These are phyloP conservation scores for Dipodascus albidus DNA, from an alignment of 805 yeast species.

Conservation along the genomic window DNA sequence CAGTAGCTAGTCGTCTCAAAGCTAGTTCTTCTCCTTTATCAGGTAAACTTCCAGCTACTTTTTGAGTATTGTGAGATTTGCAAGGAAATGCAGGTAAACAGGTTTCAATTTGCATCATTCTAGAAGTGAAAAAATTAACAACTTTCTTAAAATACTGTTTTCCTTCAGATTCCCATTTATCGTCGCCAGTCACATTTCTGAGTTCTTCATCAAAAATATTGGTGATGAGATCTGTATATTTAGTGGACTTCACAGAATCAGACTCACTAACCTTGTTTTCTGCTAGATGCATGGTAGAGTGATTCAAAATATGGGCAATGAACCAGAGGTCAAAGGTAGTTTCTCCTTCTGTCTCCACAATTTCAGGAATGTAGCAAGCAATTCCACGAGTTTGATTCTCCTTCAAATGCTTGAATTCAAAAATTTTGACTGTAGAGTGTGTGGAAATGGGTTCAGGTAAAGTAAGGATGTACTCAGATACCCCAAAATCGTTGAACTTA, in stretches of 20 bases:
- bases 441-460: background rate
- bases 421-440: background rate
- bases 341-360: background rate
- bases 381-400: background rate
- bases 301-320: background rate
- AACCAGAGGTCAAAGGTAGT: background rate
- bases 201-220: background rate
- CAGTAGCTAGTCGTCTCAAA: background rate
- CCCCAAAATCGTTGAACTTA: background rate
- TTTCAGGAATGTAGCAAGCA: background rate
- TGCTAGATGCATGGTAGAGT: background rate
- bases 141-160: background rate
- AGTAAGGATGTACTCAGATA: background rate
- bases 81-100: conserved; percentile 1
- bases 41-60: background rate
- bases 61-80: background rate
- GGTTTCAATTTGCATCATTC: background rate
- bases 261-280: background rate
- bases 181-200: background rate
- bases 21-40: background rate
- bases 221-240: background rate
- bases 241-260: background rate
- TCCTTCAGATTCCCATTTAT: background rate
- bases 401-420: background rate
- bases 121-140: background rate